phyloP scores from a whole-genome alignment of 257 asterid species.

The Lavandula angustifolia region DNA sequence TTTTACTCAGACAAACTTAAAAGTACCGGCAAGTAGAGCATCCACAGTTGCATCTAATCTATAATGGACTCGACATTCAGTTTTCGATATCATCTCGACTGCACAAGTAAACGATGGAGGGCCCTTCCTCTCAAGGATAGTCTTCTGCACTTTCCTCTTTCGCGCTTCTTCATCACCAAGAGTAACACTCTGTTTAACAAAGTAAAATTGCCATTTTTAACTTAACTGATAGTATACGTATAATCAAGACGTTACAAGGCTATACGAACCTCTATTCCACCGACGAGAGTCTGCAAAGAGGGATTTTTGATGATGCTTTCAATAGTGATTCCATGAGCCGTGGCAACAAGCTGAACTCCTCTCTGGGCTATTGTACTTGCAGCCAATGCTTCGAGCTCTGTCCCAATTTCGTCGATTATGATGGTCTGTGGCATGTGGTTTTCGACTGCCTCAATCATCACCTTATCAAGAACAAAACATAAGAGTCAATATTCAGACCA shows the following conservation, averaged over 20 bases:
- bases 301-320: slow-evolving; percentile 93
- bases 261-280: slow-evolving; percentile 88
- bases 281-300: slow-evolving; percentile 87
- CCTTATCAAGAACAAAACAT: slow-evolving; percentile 46
- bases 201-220: slow-evolving; percentile 17
- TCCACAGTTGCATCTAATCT: slow-evolving; percentile 89
- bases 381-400: slow-evolving; percentile 96
- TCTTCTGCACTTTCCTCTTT: slow-evolving; percentile 97
- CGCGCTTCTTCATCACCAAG: slow-evolving; percentile 98
- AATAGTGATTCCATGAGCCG: slow-evolving; percentile 92
- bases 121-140: slow-evolving; percentile 98
- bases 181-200: slow-evolving; percentile 76
- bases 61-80: slow-evolving; percentile 89
- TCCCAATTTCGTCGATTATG: slow-evolving; percentile 95
- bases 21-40: slow-evolving; percentile 81
- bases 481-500: slow-evolving; percentile 22
- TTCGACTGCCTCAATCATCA: slow-evolving; percentile 98
- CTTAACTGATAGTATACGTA: too few species aligned
- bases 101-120: slow-evolving; percentile 94
- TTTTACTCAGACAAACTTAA: not conserved
- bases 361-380: slow-evolving; percentile 98
- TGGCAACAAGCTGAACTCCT: slow-evolving; percentile 98
- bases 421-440: slow-evolving; percentile 97
- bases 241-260: slow-evolving; percentile 1
- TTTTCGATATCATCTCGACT: slow-evolving; percentile 87